Conservation (phyloP, 106 monocot genomes). For the Dioscorea dumetorum region DNA sequence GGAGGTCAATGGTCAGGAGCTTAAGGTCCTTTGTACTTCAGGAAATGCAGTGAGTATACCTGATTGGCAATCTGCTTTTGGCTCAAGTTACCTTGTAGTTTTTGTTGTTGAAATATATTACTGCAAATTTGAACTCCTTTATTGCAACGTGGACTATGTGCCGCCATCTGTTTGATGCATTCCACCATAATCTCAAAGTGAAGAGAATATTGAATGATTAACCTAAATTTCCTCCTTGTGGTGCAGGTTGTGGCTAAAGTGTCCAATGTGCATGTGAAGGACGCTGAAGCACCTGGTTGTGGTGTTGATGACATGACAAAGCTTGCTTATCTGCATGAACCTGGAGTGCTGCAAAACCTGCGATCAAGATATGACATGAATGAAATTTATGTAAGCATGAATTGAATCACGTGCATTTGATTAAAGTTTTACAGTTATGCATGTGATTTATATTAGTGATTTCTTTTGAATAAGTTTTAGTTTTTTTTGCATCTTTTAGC, state of each 20-base stretch:
- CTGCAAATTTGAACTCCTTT: no score
- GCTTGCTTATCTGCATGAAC: conserved; percentile 59
- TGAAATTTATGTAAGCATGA: conserved; percentile 51
- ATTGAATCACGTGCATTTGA: neutral
- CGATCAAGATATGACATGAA: conserved; percentile 52
- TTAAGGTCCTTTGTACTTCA: conserved; percentile 40
- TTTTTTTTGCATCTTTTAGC: neutral
- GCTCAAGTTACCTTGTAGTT: no score
- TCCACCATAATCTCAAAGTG: no score
- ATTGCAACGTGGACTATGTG: no score
- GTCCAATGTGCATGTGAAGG: conserved; percentile 33
- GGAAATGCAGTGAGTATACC: conserved; percentile 35
- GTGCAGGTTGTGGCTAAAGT: conserved; percentile 26
- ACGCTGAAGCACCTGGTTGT: conserved; percentile 40
- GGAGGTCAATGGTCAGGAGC: conserved; percentile 39
- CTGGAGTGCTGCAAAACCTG: conserved; percentile 54
- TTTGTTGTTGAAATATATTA: no score
- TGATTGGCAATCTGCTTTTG: neutral
- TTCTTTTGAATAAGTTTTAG: neutral
- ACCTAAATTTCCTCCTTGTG: neutral
- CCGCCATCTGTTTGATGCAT: neutral
- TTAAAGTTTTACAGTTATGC: neutral
- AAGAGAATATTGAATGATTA: no score
- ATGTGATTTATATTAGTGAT: neutral
- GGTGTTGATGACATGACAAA: conserved; percentile 67